Conservation (phyloP, 2,329 filamentous ascomycete genomes). For the Botrytis fragariae region DNA sequence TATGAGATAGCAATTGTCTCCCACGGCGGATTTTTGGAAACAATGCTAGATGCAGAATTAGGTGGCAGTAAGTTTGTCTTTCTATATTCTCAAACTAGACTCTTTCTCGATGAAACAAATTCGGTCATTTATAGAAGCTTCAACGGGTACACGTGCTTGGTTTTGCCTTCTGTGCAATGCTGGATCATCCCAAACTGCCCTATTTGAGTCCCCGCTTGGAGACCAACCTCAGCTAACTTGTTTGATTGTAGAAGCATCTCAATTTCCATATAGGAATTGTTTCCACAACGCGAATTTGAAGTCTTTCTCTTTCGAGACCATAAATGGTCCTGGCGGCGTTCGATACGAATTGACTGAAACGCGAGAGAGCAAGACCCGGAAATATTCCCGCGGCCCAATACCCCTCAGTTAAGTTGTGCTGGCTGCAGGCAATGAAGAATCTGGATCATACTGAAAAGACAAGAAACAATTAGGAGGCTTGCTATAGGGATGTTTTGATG, state of each 20-base stretch:
- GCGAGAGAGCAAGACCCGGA: background rate
- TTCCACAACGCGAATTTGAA: background rate
- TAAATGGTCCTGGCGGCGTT: background rate
- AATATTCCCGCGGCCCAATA: background rate
- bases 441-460: no score
- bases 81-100: background rate
- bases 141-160: background rate
- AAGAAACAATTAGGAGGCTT: no score
- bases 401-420: background rate
- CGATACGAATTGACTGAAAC: background rate
- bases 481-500: rapidly evolving
- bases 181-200: background rate
- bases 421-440: no score
- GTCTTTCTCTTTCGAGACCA: background rate
- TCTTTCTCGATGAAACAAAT: background rate
- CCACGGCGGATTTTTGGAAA: background rate
- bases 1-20: conserved; percentile 10
- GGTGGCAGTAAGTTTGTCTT: background rate
- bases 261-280: background rate
- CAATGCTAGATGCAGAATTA: background rate
- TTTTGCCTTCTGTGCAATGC: no score
- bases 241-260: background rate
- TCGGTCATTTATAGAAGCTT: background rate
- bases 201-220: rapidly evolving
- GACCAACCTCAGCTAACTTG: background rate